A percentile compares a stretch with the other conserved stretches of the same genome.
These are phyloP conservation scores for Exidia glandulosa DNA, from an alignment of 768 basidiomycete species.

Conservation along the genomic window DNA sequence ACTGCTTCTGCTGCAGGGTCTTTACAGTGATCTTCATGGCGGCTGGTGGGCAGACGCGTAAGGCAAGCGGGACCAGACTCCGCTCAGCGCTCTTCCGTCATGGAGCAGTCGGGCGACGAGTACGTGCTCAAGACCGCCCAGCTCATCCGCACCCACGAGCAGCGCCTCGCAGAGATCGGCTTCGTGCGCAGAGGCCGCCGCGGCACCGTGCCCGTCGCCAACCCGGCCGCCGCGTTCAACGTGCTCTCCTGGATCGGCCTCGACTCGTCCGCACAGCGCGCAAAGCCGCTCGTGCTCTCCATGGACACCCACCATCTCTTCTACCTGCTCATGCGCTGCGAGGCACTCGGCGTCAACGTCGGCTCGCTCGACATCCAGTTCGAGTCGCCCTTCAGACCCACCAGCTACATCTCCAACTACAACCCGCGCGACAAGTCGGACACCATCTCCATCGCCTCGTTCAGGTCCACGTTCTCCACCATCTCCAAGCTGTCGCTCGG, in stretches of 20 bases:
- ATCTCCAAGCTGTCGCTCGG: conserved; percentile 70
- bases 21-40: conserved; percentile 91
- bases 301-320: conserved; percentile 77
- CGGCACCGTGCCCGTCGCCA: conserved; percentile 16
- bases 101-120: conserved; percentile 60
- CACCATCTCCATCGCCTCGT: conserved; percentile 58
- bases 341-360: conserved; percentile 64
- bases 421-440: conserved; percentile 49
- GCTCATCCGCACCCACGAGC: conserved; percentile 66
- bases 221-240: conserved; percentile 12
- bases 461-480: conserved; percentile 64
- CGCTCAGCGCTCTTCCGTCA: conserved; percentile 10
- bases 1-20: conserved; percentile 88
- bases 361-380: conserved; percentile 73
- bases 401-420: conserved; percentile 46
- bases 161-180: conserved; percentile 56
- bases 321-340: conserved; percentile 79
- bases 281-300: conserved; percentile 51
- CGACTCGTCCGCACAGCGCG: conserved; percentile 21
- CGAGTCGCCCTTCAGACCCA: conserved; percentile 55
- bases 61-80: too few relatives aligned
- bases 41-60: conserved; percentile 5
- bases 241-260: conserved; percentile 8
- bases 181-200: conserved; percentile 38
- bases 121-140: conserved; percentile 60